A percentile compares a stretch with the other conserved stretches of the same genome.
Evolutionary conservation across 345 rosid species (phyloP).

Genomic region (Rubroshorea leprosula): DNA sequence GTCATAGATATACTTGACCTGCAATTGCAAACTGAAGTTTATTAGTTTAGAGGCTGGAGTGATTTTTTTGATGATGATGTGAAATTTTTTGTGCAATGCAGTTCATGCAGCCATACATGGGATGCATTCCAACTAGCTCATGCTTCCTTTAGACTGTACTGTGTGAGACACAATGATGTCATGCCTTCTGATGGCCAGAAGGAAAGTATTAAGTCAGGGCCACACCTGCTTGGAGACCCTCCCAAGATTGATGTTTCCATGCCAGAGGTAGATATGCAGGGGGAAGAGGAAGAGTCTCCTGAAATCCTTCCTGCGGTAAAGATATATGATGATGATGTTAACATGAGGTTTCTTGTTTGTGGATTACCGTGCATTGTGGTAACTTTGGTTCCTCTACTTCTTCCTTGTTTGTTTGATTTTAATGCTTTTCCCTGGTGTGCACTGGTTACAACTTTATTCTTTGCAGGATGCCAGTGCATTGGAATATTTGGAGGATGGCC

Average conservation of each 20-base stretch:
- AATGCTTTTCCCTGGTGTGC: slow-evolving; percentile 5
- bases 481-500: slow-evolving; percentile 84
- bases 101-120: slow-evolving; percentile 86
- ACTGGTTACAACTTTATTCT: slow-evolving; percentile 19
- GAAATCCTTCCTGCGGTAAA: slow-evolving; percentile 79
- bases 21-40: too few species aligned
- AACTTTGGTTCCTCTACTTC: slow-evolving; percentile 22
- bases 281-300: slow-evolving; percentile 62
- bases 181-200: slow-evolving; percentile 40
- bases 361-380: slow-evolving; percentile 67
- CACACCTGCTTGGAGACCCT: slow-evolving; percentile 79
- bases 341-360: slow-evolving; percentile 82
- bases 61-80: slow-evolving; percentile 7
- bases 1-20: too few species aligned
- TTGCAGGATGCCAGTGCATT: slow-evolving; percentile 63
- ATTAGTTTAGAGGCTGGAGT: slow-evolving; percentile 1
- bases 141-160: slow-evolving; percentile 84
- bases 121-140: slow-evolving; percentile 89
- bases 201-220: slow-evolving; percentile 47
- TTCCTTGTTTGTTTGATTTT: slow-evolving; percentile 12
- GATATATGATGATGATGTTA: slow-evolving; percentile 93
- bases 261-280: slow-evolving; percentile 58
- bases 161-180: slow-evolving; percentile 33
- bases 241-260: slow-evolving; percentile 69
- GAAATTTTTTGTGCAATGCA: slow-evolving; percentile 35